Percentiles rank a stretch among this genome's conserved stretches.
Evolutionary conservation across 306 rosid species (phyloP).

Genomic region (Cucumis melo): DNA sequence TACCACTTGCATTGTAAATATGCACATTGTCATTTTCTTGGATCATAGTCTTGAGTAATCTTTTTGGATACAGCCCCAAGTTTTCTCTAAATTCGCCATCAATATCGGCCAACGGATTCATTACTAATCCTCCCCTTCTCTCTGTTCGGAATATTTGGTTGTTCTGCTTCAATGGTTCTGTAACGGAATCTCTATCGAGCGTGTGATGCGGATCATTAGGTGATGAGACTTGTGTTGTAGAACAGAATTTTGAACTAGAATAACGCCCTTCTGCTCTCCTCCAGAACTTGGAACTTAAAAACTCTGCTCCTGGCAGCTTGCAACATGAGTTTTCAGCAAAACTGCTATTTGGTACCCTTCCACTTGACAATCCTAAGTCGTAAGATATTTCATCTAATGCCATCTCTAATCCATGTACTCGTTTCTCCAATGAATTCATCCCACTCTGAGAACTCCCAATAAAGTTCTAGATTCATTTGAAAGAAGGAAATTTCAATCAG

Average conservation of each 20-base stretch:
- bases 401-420: conserved; percentile 81
- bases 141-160: conserved; percentile 38
- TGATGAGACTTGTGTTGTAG: conserved; percentile 32
- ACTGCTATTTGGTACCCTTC: conserved; percentile 34
- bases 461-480: conserved; percentile 48
- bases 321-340: conserved; percentile 66
- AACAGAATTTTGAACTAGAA: conserved; percentile 36
- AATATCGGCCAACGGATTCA: conserved; percentile 27
- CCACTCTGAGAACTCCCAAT: conserved; percentile 92
- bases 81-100: conserved; percentile 19
- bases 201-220: conserved; percentile 19
- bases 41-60: conserved; percentile 17
- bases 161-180: conserved; percentile 19
- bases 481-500: conserved; percentile 12
- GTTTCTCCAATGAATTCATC: conserved; percentile 72
- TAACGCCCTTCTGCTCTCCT: conserved; percentile 58
- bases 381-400: conserved; percentile 83
- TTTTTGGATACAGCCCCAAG: conserved; percentile 19
- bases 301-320: conserved; percentile 88
- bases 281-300: conserved; percentile 90
- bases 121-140: conserved; percentile 23
- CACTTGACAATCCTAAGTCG: conserved; percentile 65
- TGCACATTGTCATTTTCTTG: conserved; percentile 29
- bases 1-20: conserved; percentile 24
- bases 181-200: conserved; percentile 22